These are phyloP conservation scores for Thielaviopsis musarum DNA, from an alignment of 2,329 filamentous ascomycete species.

Conservation along the genomic window DNA sequence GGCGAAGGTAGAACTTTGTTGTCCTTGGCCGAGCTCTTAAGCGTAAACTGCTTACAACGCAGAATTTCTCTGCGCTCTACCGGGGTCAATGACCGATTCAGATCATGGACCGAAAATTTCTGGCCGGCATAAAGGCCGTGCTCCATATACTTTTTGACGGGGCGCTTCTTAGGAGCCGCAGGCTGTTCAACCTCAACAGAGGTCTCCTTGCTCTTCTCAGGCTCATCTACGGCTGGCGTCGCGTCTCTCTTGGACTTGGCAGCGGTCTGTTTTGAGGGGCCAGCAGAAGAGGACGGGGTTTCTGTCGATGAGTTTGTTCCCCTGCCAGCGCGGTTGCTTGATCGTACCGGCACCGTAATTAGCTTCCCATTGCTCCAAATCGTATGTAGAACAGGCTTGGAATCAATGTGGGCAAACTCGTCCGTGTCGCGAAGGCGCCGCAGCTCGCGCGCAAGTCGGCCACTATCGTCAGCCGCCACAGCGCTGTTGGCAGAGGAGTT, in stretches of 20 bases:
- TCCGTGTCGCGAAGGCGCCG: slow-evolving; percentile 44
- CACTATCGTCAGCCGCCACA: slow-evolving; percentile 32
- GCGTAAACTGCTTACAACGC: background rate
- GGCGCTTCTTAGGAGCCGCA: slow-evolving; percentile 25
- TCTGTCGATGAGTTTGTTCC: slow-evolving; percentile 17
- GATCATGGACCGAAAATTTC: slow-evolving; percentile 30
- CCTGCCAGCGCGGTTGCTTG: slow-evolving; percentile 21
- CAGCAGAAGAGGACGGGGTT: background rate
- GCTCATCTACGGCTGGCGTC: background rate
- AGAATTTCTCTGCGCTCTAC: slow-evolving; percentile 35
- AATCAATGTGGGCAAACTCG: slow-evolving; percentile 43
- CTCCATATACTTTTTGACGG: slow-evolving; percentile 58
- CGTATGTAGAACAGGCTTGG: slow-evolving; percentile 37
- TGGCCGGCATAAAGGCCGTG: slow-evolving; percentile 85
- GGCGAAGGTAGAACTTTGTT: slow-evolving; percentile 53
- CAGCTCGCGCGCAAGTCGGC: slow-evolving; percentile 38
- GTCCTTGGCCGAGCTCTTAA: slow-evolving; percentile 23
- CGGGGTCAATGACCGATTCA: slow-evolving; percentile 29
- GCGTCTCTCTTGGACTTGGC: slow-evolving; percentile 11
- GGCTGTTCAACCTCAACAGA: slow-evolving; percentile 22
- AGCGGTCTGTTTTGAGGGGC: background rate
- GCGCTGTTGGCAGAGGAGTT: slow-evolving; percentile 44
- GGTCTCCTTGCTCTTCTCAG: slow-evolving; percentile 14
- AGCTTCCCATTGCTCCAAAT: slow-evolving; percentile 51
- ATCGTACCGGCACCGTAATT: slow-evolving; percentile 27